Base-by-base conservation (phyloP, 1,284 basidiomycete species). In the Ganoderma lucidum region DNA sequence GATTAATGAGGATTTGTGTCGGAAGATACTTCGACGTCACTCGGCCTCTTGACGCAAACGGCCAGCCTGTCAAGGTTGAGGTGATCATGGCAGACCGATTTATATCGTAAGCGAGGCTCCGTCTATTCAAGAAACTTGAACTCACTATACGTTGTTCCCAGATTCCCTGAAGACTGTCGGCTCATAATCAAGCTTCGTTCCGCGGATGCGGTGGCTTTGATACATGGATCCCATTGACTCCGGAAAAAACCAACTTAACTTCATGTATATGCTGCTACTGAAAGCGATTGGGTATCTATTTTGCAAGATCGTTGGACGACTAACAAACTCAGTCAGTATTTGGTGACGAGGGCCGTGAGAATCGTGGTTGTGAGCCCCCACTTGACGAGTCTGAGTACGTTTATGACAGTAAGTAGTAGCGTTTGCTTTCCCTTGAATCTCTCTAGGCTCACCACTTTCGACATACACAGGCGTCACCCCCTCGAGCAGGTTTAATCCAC, bases 1-100 rank as follows among this genome's bases (percentile, higher is more conserved):
- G 48, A 51, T 28, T 5, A n/a, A 15, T n/a, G 42, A 61, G 59
- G 59, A 61, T 61, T 6, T 61, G 59, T 28, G 10, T 15, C 5
- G 59, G 59, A 45, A 64, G 63, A 42, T 59, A 48, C 63, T 56
- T 75, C 64, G 48, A 72, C 42, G 70, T 75, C n/a, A 48, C 45
- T 14, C 66, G 59, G 14, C 64, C 56, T n/a, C 14, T 60, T 6
- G 44, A 65, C 42, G 30, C 60, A 5, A 30, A 48, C 12, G 56
- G 56, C 12, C 14, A 60, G 32, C 37, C 39, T 2, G 8, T 59
- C 41, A 48, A 23, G 9, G n/a, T 65, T 12, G 56, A 35, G 17
- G 28, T 32, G 23, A 6, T 3, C 12, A 60, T 60, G 56, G 30
- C 64, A 23, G 64, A 65, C 32, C 39, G 64, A 8, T 59, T 65